Conservation (phyloP, 2,329 filamentous ascomycete genomes). For the Sordariomycetes sp. region DNA sequence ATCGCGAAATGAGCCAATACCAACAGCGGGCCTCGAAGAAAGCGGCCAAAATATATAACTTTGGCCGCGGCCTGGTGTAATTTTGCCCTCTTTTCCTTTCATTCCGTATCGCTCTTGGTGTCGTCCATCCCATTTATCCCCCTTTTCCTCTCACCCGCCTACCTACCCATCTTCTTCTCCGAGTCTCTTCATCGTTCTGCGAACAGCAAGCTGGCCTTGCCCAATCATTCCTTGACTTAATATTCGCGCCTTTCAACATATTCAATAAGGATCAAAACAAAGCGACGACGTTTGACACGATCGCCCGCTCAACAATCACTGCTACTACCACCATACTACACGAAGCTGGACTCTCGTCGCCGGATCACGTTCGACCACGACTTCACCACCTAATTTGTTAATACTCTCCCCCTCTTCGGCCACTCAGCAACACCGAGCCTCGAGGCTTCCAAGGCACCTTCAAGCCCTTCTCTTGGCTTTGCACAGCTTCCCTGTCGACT, state of each 20-base stretch:
- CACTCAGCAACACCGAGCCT: neutral
- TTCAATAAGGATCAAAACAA: slow-evolving; percentile 19
- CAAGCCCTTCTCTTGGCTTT: slow-evolving; percentile 2
- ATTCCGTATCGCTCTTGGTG: slow-evolving; percentile 33
- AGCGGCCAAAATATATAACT: slow-evolving; percentile 50
- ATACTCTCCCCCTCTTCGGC: neutral
- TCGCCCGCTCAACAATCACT: neutral
- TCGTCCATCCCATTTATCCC: slow-evolving; percentile 28
- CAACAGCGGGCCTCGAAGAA: slow-evolving; percentile 23
- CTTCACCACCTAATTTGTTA: slow-evolving; percentile 1
- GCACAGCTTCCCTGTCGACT: slow-evolving; percentile 1
- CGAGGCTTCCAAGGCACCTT: neutral
- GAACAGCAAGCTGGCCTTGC: slow-evolving; percentile 54
- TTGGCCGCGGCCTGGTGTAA: slow-evolving; percentile 34
- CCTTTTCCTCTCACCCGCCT: slow-evolving; percentile 17
- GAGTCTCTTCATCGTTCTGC: slow-evolving; percentile 21
- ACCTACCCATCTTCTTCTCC: slow-evolving; percentile 14
- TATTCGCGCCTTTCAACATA: slow-evolving; percentile 17
- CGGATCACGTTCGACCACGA: neutral
- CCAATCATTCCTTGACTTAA: slow-evolving; percentile 32
- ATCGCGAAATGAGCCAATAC: slow-evolving; percentile 1
- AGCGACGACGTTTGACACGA: slow-evolving; percentile 13
- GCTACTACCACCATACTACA: neutral
- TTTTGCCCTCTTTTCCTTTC: slow-evolving; percentile 31
- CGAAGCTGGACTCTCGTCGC: neutral